Evolutionary conservation across 768 basidiomycete genomes (phyloP), one percentile per base, ranked within the genome.

Genomic region (Cubamyces sp.): DNA sequence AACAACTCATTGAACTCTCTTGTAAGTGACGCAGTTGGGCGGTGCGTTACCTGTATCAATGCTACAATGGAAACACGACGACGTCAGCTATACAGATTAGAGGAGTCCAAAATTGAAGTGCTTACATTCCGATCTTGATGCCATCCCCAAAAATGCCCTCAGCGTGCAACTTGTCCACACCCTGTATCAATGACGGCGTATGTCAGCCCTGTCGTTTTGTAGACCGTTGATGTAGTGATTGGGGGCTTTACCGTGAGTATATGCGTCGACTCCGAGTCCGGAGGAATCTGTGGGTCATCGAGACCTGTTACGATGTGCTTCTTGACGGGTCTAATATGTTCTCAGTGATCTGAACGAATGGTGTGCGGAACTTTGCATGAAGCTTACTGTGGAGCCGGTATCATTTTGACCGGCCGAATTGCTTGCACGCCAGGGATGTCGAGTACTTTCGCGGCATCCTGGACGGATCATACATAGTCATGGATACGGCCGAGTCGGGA

Each of bases 111-210:
- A n/a, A n/a, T n/a, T 11, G 28, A 21, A 15, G 23, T 25, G 65
- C 82, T 71, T 59, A 84, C 84, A 90, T 84, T 62, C 81, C 89
- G 57, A 92, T 80, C 67, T 87, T 87, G 71, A 89, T 76, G 2
- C 88, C 88, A 42, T 79, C 79, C 14, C 90, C 89, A 26, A 78
- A 77, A 67, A 85, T 79, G 0, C 87, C 87, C 62, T 80, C 68
- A 5, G 85, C 84, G 68, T 90, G 88, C 19, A 88, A 77, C 62
- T 81, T 83, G 66, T 88, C 84, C 1, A 88, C 87, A 19, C 86
- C 84, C 83, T 85, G 40, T 21, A 52, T 21, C 16, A n/a, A n/a
- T 42, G 5, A 48, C 34, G 34, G 9, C 34, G 34, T 34, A 37
- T 49, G 39, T 49, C 25, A 42, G 3, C 26, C 7, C 15, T 25